Conservation (phyloP, 2,329 filamentous ascomycete species). For the Hypoxylon sp. region DNA sequence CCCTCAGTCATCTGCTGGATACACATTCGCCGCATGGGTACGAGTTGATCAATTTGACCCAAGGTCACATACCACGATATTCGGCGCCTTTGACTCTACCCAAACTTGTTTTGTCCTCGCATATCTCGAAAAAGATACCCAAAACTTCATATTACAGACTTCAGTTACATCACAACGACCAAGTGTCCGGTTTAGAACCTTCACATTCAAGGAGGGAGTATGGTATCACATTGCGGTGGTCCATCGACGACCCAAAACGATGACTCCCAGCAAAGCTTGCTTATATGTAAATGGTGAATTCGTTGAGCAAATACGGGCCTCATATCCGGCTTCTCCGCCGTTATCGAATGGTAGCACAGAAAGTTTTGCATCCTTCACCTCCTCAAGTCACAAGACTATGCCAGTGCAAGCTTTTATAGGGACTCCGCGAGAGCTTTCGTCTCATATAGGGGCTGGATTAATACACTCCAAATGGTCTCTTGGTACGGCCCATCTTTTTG, state of each 20-base stretch:
- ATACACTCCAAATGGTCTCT: slow-evolving; percentile 88
- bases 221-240: slow-evolving; percentile 97
- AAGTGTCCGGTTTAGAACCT: slow-evolving; percentile 92
- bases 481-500: slow-evolving; percentile 88
- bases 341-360: slow-evolving; percentile 72
- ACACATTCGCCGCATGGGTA: slow-evolving; percentile 91
- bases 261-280: slow-evolving; percentile 82
- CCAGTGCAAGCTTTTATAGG: slow-evolving; percentile 93
- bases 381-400: slow-evolving; percentile 67
- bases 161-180: slow-evolving; percentile 87
- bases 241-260: slow-evolving; percentile 82
- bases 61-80: slow-evolving; percentile 90
- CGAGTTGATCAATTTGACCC: slow-evolving; percentile 88
- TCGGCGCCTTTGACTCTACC: slow-evolving; percentile 91
- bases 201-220: slow-evolving; percentile 76
- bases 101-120: slow-evolving; percentile 95
- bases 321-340: slow-evolving; percentile 84
- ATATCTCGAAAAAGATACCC: slow-evolving; percentile 93
- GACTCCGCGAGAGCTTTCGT: slow-evolving; percentile 88
- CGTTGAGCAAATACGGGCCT: slow-evolving; percentile 88
- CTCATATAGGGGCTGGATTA: slow-evolving; percentile 77
- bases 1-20: slow-evolving; percentile 81
- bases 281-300: slow-evolving; percentile 95
- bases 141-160: slow-evolving; percentile 94
- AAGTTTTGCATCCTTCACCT: slow-evolving; percentile 77